Evolutionary conservation across 2,329 filamentous ascomycete species (phyloP).

Genomic region (Nemania diffusa): DNA sequence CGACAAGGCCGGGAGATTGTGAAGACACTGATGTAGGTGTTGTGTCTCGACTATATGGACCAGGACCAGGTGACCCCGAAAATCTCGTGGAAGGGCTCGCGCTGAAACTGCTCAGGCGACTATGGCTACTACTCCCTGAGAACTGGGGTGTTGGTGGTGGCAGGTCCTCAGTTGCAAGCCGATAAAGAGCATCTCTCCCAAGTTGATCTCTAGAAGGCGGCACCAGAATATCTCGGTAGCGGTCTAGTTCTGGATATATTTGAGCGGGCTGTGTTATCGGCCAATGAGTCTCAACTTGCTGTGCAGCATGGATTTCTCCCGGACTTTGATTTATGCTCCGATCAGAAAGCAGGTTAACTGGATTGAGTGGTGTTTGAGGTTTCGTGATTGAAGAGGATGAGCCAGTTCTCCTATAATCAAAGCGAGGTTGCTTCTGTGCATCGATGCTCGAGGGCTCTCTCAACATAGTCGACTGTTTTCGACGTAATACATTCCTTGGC

Average conservation of each 20-base stretch:
- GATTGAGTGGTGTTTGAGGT: slow-evolving; percentile 52
- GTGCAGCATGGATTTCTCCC: slow-evolving; percentile 55
- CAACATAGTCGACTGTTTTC: slow-evolving; percentile 61
- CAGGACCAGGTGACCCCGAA: slow-evolving; percentile 75
- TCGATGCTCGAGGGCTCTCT: slow-evolving; percentile 49
- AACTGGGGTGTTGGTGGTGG: slow-evolving; percentile 75
- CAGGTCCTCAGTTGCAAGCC: slow-evolving; percentile 70
- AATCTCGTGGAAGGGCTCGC: slow-evolving; percentile 80
- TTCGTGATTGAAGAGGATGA: slow-evolving; percentile 58
- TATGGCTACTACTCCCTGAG: slow-evolving; percentile 64
- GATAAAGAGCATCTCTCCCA: slow-evolving; percentile 62
- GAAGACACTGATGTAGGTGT: slow-evolving; percentile 83
- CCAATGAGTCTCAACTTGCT: slow-evolving; percentile 55
- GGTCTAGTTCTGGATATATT: slow-evolving; percentile 70
- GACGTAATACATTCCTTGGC: slow-evolving; percentile 58
- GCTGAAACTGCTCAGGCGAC: slow-evolving; percentile 68
- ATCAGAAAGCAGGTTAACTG: slow-evolving; percentile 53
- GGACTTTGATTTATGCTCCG: slow-evolving; percentile 57
- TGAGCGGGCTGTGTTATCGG: slow-evolving; percentile 55
- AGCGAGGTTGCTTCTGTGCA: slow-evolving; percentile 50
- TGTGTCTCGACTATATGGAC: slow-evolving; percentile 78
- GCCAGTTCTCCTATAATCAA: slow-evolving; percentile 52
- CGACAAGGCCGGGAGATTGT: slow-evolving; percentile 73
- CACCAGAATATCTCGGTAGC: slow-evolving; percentile 63
- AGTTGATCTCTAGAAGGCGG: slow-evolving; percentile 51